Percentiles rank a stretch among this genome's conserved stretches.
Conservation (phyloP, 768 basidiomycete species). For the Hortiboletus flavorubellus region DNA sequence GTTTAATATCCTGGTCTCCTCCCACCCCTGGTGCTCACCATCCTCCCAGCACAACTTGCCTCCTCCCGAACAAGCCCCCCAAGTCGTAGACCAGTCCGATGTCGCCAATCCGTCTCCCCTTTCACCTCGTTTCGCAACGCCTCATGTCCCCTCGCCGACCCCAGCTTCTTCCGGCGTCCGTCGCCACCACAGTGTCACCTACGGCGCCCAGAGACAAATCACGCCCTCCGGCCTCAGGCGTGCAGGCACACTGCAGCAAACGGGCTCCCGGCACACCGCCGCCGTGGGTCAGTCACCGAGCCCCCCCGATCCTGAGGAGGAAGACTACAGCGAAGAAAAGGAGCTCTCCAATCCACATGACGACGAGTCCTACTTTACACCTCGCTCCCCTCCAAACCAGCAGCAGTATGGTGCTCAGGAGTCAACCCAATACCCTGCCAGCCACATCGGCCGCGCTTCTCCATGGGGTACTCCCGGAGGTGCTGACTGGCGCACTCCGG, state of each 20-base stretch:
- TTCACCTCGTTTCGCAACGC: constrained; percentile 55
- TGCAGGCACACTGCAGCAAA: constrained; percentile 61
- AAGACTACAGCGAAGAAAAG: constrained; percentile 50
- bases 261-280: constrained; percentile 38
- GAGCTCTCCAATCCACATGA: constrained; percentile 40
- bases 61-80: constrained; percentile 30
- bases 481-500: constrained; percentile 57
- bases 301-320: constrained; percentile 50
- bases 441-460: constrained; percentile 58
- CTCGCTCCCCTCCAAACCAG: constrained; percentile 38
- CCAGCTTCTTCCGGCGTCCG: constrained; percentile 70
- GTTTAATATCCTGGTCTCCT: constrained; percentile 8
- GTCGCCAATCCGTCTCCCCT: constrained; percentile 47
- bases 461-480: constrained; percentile 57
- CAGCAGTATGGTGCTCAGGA: constrained; percentile 38
- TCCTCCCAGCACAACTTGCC: constrained; percentile 24
- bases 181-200: constrained; percentile 76
- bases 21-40: background rate
- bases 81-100: constrained; percentile 47
- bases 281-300: constrained; percentile 38
- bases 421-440: constrained; percentile 45
- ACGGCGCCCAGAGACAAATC: constrained; percentile 58
- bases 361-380: constrained; percentile 57
- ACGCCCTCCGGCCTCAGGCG: constrained; percentile 59
- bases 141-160: constrained; percentile 64